Evolutionary conservation across 2,329 filamentous ascomycete species (phyloP), one percentile per base, ranked within the genome.

Genomic region (Alternaria longipes): DNA sequence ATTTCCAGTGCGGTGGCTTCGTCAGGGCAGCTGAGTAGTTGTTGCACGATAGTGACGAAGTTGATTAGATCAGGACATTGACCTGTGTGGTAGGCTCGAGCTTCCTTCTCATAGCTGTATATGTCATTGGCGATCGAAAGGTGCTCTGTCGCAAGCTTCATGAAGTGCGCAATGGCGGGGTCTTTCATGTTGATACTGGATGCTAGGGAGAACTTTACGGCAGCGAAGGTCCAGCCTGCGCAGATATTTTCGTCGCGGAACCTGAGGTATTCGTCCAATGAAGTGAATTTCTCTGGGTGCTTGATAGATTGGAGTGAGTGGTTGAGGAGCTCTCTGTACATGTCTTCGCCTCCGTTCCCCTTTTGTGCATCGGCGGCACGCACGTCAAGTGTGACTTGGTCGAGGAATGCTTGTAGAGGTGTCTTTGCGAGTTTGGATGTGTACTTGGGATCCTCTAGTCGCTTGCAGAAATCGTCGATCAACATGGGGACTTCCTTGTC

Each of bases 161-260:
- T 32, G 18, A 30, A 49, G 8, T 34, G 28, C 26, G 46, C 46
- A 14, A 44, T 50, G 46, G 40, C 44, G n/a, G 40, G 32, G 12
- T 50, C n/a, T 24, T 40, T 32, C 0, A 42, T 38, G 40, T 40
- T 38, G 26, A 41, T n/a, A 12, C 16, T 18, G 18, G 38, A 30
- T 50, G n/a, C 24, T 71, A 49, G 69, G 69, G 18, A 72, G 69
- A 38, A 72, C 71, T 81, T 82, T 53, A 78, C 80, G 47, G 75
- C 78, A 24, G 74, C 79, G 0, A 78, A 41, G 38, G 38, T 41
- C 38, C 38, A 41, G 38, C 38, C 38, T 41, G 38, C 38, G 38
- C 38, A 41, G 8, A 41, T 41, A 11, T 41, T 41, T 41, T 18
- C 18, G 38, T 22, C 38, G 18, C 38, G 38, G 38, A 41, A 41